These are phyloP conservation scores for Fusarium sp. DNA, from an alignment of 2,329 filamentous ascomycete species.

Conservation along the genomic window DNA sequence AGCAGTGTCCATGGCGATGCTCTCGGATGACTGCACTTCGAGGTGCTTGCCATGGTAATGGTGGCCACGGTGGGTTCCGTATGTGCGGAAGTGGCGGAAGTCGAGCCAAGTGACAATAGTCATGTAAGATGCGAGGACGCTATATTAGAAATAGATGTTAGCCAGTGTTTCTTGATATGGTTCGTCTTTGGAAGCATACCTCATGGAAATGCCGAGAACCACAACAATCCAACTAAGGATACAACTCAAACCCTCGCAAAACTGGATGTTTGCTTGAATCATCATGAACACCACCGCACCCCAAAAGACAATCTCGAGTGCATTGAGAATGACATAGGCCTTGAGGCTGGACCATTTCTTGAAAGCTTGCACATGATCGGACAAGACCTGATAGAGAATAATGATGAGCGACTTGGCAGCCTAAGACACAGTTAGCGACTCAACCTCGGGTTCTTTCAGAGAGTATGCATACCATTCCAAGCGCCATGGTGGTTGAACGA, in stretches of 20 bases:
- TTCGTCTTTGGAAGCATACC: too few species aligned
- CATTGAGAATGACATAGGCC: conserved; percentile 53
- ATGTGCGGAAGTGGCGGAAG: background rate
- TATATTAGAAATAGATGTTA: background rate
- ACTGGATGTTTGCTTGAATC: background rate
- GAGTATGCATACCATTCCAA: background rate
- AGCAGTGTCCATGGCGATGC: background rate
- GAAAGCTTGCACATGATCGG: background rate
- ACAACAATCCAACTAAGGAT: conserved; percentile 2
- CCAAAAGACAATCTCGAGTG: conserved; percentile 55
- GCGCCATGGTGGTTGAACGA: background rate
- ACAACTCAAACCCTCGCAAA: background rate
- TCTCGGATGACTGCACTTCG: background rate
- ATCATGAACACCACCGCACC: background rate
- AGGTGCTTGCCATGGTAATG: background rate
- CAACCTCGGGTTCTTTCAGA: rapidly evolving
- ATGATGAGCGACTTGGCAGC: background rate
- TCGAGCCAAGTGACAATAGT: background rate
- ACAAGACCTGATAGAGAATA: background rate
- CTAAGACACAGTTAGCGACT: background rate
- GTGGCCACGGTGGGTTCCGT: background rate
- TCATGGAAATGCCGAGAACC: background rate
- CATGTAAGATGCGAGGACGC: background rate
- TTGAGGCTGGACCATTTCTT: conserved; percentile 51
- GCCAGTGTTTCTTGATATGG: too few species aligned